Base-by-base conservation (phyloP, 257 asterid genomes). In the Solanum chiquidenum region DNA sequence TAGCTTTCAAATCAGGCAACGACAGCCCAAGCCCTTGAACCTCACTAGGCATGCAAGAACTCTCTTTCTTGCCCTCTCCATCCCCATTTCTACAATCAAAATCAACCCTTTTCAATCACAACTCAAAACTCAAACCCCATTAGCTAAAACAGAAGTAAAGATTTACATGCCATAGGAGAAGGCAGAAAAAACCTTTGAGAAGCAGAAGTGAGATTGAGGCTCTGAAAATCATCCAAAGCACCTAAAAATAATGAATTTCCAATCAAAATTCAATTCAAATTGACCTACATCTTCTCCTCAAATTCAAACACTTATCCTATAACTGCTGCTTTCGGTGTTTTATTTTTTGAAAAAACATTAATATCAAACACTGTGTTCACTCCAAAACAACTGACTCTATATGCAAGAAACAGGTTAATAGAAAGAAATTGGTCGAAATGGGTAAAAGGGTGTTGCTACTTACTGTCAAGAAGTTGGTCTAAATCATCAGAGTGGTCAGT, bases 221-320 rank as follows among this genome's bases (percentile, higher is more conserved):
- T 94, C 95, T 95, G 98, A 88, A 97, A 97, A 94, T 97, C 99
- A 95, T 96, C 99, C 94, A 97, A 91, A 91, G 99, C 99, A 90
- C 98, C 99, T 97, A 95, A 86, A 92, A 88, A 77, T 60, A 23
- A 9, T 60, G 69, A 60, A 60, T 60, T 60, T 60, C 13, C 69
- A 60, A 60, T 23, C 69, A 60, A 21, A 44, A 60, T 23, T 60
- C 37, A 46, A 46, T 80, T 9, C 64, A 77, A 44, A 44, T 44
- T 44, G 52, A 12, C 18, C 52, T 44, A 44, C 52, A 73, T 73
- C 29, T 35, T 34, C 29, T 37, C 20, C 83, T 38, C 4, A 75
- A 23, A 23, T 9, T 75, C 34, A 5, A 23, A 23, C 52, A 73
- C 16, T 73, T 34, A n/a, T 6, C 80, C 14, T 25, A 33, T 31